Base-by-base conservation (phyloP, 1,284 basidiomycete species). In the Xerocomus nothofagi region DNA sequence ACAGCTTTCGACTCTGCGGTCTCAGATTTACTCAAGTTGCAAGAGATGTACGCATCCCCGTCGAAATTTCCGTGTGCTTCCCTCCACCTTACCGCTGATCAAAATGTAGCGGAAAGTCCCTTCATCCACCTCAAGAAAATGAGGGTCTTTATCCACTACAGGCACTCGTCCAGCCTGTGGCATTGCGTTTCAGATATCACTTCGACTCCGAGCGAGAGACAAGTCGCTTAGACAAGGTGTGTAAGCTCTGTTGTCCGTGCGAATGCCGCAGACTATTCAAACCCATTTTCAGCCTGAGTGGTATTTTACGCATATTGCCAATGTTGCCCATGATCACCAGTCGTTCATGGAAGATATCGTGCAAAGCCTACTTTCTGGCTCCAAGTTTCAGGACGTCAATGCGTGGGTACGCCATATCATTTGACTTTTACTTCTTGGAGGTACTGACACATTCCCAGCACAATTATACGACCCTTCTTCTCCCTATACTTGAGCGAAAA, bases 151-250 rank as follows among this genome's bases (percentile, higher is more conserved):
- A 93, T 67, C 81, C 94, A 2, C 65, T 98, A 9, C 85, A 92
- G 61, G 86, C 90, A 0, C 80, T 99, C n/a, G 78, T 93, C 3
- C 82, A 87, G 49, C 91, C 94, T 0, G 78, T 99, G 40, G 78
- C 89, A 2, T 72, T 93, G 39, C 82, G 96, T 20, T 99, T 98
- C 76, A 91, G 89, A 60, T 99, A 91, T 67, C 97, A 99, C 64
- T 99, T 99, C 60, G 93, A 98, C 55, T 84, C 90, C 0, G 76
- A 81, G 12, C 77, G 92, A 30, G 81, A 86, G 54, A 99, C 96
- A 0, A 99, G 98, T 68, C 80, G 93, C 40, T 71, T 96, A 6
- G 96, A 98, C 73, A 99, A 97, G 81, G 92, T 88, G 39, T 24
- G 58, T 36, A 43, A 52, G 6, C 14, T 29, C 7, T 40, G 24